Evolutionary conservation across 306 rosid genomes (phyloP), one percentile per base, ranked within the genome.

Genomic region (Nissolia schottii): DNA sequence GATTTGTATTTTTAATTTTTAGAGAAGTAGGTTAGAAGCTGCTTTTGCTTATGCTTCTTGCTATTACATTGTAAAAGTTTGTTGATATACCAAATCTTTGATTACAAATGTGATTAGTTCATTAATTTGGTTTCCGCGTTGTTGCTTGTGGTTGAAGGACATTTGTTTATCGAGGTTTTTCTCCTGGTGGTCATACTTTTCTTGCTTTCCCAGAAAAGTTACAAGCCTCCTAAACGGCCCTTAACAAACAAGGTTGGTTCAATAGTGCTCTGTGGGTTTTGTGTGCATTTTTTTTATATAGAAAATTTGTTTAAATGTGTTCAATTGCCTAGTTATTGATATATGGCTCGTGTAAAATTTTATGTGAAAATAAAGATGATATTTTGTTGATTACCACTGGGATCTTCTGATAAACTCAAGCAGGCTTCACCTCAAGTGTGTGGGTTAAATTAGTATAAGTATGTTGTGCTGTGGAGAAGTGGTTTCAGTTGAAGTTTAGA

Each of bases 181-280:
- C 95, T 94, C 67, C 41, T 88, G 48, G 89, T 88, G 50, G 99
- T 94, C 72, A 94, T 94, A 48, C 78, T 91, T 75, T 85, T 89
- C 82, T 83, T 94, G 55, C 95, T 94, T 67, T 91, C 97, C 45
- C 96, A 87, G 84, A 94, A 94, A 76, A 94, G 99, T 86, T 94
- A 94, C 90, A 94, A 85, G 79, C 99, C 96, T 43, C 99, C 99
- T 31, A 94, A 89, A 77, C 83, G 97, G 72, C 99, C 99, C 41
- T 80, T 94, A 67, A 82, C 92, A 13, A 75, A 84, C 80, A 86
- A 91, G 99, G 99, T 94, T 71, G 10, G 89, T 79, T 72, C 70
- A 24, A 54, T 25, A 15, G 4, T 41, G 31, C 38, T 67, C 31
- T 45, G 1, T 27, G 0, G n/a, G 12, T 34, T 6, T 7, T 7